These are phyloP conservation scores for Hyaloperonospora arabidopsidis DNA, from an alignment of 352 stramenopile genomes.

Conservation along the genomic window DNA sequence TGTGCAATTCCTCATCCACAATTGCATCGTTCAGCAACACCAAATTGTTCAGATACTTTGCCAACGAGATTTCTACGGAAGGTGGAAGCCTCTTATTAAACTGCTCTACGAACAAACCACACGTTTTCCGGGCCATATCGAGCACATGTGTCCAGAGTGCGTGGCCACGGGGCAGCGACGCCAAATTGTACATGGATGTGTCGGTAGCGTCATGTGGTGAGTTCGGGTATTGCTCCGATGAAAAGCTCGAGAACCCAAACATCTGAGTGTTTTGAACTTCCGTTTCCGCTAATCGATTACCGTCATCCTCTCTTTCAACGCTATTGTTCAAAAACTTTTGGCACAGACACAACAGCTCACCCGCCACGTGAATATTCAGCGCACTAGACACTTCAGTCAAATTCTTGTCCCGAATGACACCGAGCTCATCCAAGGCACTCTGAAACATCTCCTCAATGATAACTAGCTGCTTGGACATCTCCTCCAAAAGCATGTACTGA, in stretches of 20 bases:
- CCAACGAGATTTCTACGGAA: constrained; percentile 71
- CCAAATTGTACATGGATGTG: constrained; percentile 79
- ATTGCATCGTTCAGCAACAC: constrained; percentile 57
- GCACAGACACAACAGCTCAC: constrained; percentile 60
- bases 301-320: constrained; percentile 25
- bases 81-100: constrained; percentile 63
- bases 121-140: constrained; percentile 36
- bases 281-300: constrained; percentile 32
- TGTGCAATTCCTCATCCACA: constrained; percentile 60
- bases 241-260: constrained; percentile 48
- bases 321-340: constrained; percentile 50
- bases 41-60: constrained; percentile 77
- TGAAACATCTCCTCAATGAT: constrained; percentile 65
- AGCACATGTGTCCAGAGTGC: constrained; percentile 56
- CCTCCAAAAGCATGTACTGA: constrained; percentile 83
- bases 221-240: constrained; percentile 49
- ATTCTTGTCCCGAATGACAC: constrained; percentile 39
- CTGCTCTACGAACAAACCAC: constrained; percentile 40
- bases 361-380: constrained; percentile 65
- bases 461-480: constrained; percentile 64
- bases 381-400: constrained; percentile 49
- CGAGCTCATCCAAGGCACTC: constrained; percentile 57
- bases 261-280: constrained; percentile 26
- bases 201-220: constrained; percentile 51
- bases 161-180: constrained; percentile 42